These are phyloP conservation scores for Trypanosomatidae sp. DNA, from an alignment of 208 protist genomes.

Conservation along the genomic window DNA sequence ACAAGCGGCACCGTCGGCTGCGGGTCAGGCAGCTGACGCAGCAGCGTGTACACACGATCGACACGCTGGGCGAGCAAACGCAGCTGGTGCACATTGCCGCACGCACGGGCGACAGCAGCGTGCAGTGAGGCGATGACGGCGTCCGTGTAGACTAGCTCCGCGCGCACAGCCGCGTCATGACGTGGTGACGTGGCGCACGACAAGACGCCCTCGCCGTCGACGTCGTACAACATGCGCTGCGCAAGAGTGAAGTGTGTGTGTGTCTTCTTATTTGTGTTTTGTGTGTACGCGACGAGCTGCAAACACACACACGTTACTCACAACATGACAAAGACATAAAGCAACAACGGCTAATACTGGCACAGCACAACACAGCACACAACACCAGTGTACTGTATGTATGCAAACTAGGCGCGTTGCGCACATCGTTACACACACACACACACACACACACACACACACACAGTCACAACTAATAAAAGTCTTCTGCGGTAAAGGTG, in stretches of 20 bases:
- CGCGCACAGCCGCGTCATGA: slow-evolving; percentile 3
- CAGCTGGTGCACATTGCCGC: slow-evolving; percentile 6
- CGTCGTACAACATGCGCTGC: background rate
- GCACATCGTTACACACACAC: too few relatives aligned
- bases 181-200: background rate
- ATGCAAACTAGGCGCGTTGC: too few relatives aligned
- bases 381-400: too few relatives aligned
- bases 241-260: background rate
- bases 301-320: too few relatives aligned
- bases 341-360: too few relatives aligned
- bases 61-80: slow-evolving; percentile 3
- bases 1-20: slow-evolving; percentile 7
- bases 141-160: background rate
- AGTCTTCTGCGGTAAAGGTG: too few relatives aligned
- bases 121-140: background rate
- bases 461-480: too few relatives aligned
- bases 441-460: too few relatives aligned
- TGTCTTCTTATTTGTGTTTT: too few relatives aligned
- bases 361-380: too few relatives aligned
- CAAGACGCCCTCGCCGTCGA: background rate
- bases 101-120: background rate
- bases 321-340: too few relatives aligned
- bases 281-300: too few relatives aligned
- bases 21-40: slow-evolving; percentile 8
- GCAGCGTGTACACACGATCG: slow-evolving; percentile 2